A percentile compares a stretch with the other conserved stretches of the same genome.
These are phyloP conservation scores for Cyamopsis tetragonoloba DNA, from an alignment of 306 rosid species.

Conservation along the genomic window DNA sequence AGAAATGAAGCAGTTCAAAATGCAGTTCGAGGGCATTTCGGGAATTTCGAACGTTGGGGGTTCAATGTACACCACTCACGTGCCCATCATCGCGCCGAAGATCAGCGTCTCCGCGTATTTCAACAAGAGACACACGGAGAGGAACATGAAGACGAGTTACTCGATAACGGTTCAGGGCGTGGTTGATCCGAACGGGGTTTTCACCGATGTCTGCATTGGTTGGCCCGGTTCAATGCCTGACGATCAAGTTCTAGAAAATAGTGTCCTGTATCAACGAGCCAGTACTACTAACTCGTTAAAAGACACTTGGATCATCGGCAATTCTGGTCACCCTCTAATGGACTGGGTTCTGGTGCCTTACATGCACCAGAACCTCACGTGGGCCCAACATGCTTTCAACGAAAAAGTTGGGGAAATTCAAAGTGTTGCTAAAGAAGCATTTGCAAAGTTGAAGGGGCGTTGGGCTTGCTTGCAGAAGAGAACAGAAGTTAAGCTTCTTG, in stretches of 20 bases:
- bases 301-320: constrained; percentile 68
- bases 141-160: constrained; percentile 70
- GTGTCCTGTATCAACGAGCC: constrained; percentile 48
- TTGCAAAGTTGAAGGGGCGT: constrained; percentile 57
- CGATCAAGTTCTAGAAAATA: constrained; percentile 59
- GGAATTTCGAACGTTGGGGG: constrained; percentile 61
- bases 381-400: constrained; percentile 72
- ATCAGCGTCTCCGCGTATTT: constrained; percentile 45
- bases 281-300: constrained; percentile 38
- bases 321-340: constrained; percentile 52
- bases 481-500: constrained; percentile 74
- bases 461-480: constrained; percentile 85
- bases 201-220: constrained; percentile 69
- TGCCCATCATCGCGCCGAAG: constrained; percentile 76
- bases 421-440: constrained; percentile 47
- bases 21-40: constrained; percentile 38
- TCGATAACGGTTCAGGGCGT: constrained; percentile 81
- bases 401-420: constrained; percentile 45
- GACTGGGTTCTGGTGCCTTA: constrained; percentile 78
- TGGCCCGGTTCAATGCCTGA: constrained; percentile 75
- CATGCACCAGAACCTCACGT: constrained; percentile 49
- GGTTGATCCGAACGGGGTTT: constrained; percentile 53
- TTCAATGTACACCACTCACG: constrained; percentile 69
- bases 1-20: constrained; percentile 21
- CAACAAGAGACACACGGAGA: constrained; percentile 62